Evolutionary conservation across 108 stramenopile genomes (phyloP), one percentile per base, ranked within the genome.

Genomic region (Fistulifera pelliculosa): DNA sequence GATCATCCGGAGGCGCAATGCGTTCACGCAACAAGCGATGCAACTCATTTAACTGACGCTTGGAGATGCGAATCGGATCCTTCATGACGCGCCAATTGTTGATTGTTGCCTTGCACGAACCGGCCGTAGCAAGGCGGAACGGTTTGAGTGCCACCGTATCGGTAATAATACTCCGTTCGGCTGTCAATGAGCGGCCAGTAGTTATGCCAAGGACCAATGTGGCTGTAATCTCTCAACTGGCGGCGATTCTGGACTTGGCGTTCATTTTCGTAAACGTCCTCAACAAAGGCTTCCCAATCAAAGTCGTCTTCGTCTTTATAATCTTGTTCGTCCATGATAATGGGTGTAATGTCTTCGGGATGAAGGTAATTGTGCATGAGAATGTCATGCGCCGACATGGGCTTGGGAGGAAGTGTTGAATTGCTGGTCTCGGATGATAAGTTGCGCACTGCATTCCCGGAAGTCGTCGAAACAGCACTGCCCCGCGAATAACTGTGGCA

Each of bases 161-260:
- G 77, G 66, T 57, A 74, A 58, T 79, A 79, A 41, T 79, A 74
- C 38, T 77, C 76, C 6, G 76, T 71, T 31, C 68, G 56, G 52
- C 69, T 71, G 31, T 64, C 43, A 19, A 31, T 27, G 22, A 54
- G 27, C 3, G 69, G 58, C 38, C 54, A 70, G 52, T 70, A 70
- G 35, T 70, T 70, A 57, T 56, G 54, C 58, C 59, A 60, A 22
- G 47, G 19, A 19, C 48, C 49, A 24, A 51, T 51, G 22, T 51
- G 25, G 0, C 60, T 64, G 40, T 56, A 64, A 25, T 60, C 31
- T 16, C 54, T 15, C 14, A 70, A 41, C 13, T 43, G 62, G 17
- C 68, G 68, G 27, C 47, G 52, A 14, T 51, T 19, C 5, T 41
- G 44, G 47, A 31, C 38, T 18, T 55, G 35, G 31, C 31, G 31